phyloP scores from a whole-genome alignment of 1,139 yeast genomes.

The Saccharomyces hybrid region DNA sequence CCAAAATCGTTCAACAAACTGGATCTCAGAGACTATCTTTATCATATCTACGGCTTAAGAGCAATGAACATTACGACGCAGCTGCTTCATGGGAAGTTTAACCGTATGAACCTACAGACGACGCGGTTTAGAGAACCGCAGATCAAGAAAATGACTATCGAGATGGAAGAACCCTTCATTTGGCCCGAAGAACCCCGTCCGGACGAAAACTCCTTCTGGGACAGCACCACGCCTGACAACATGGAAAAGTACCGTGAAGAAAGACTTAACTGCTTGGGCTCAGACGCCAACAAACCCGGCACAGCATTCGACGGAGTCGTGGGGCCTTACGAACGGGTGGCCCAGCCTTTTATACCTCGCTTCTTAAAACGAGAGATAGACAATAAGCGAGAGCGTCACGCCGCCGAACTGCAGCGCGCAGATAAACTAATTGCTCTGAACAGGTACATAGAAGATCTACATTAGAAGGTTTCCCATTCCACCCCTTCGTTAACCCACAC shows the following conservation, averaged over 20 bases:
- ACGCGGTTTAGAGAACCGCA: slow-evolving; percentile 77
- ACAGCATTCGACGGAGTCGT: slow-evolving; percentile 72
- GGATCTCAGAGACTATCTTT: slow-evolving; percentile 84
- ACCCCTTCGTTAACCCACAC: not conserved
- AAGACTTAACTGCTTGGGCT: slow-evolving; percentile 44
- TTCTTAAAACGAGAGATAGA: slow-evolving; percentile 38
- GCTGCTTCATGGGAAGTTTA: slow-evolving; percentile 64
- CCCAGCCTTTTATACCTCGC: slow-evolving; percentile 63
- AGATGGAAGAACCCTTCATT: slow-evolving; percentile 84
- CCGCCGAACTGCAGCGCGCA: slow-evolving; percentile 10
- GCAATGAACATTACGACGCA: slow-evolving; percentile 85
- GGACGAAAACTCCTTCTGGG: slow-evolving; percentile 34
- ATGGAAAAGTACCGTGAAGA: slow-evolving; percentile 38
- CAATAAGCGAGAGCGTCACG: slow-evolving; percentile 32
- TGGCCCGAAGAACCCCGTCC: slow-evolving; percentile 74
- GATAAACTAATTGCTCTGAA: slow-evolving; percentile 14
- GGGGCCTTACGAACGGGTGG: slow-evolving; percentile 57
- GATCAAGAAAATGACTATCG: slow-evolving; percentile 88
- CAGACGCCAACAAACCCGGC: slow-evolving; percentile 61
- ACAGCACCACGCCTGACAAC: slow-evolving; percentile 34
- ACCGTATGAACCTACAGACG: slow-evolving; percentile 50
- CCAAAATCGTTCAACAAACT: slow-evolving; percentile 86
- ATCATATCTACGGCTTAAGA: slow-evolving; percentile 78
- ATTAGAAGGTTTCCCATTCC: not conserved
- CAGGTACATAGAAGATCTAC: slow-evolving; percentile 1